Conservation (phyloP, 1,284 basidiomycete genomes). For the Pseudozyma flocculosa region DNA sequence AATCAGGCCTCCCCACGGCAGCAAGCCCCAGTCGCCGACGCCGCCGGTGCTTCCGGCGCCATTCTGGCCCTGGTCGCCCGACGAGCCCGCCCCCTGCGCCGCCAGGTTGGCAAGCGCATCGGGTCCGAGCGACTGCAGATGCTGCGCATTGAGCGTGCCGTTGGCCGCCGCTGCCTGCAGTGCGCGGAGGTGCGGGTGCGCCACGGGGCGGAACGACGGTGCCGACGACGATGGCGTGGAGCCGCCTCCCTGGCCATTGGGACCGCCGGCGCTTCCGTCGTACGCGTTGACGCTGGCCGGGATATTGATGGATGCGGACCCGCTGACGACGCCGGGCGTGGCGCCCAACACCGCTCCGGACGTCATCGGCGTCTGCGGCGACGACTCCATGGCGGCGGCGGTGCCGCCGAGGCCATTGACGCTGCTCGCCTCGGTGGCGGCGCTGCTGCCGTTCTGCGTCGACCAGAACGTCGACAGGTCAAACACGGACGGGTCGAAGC, state of each 20-base stretch:
- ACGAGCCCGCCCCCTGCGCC: neutral
- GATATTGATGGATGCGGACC: conserved; percentile 26
- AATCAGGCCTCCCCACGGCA: conserved; percentile 48
- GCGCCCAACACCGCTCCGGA: neutral
- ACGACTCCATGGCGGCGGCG: too few species aligned
- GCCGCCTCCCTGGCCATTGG: too few species aligned
- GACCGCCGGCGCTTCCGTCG: too few species aligned
- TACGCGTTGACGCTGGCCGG: conserved; percentile 8
- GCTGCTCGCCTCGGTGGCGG: neutral
- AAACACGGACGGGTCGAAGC: neutral
- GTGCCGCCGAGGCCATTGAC: too few species aligned
- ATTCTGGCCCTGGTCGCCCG: neutral
- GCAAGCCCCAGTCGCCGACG: conserved; percentile 24
- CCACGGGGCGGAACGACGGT: conserved; percentile 27
- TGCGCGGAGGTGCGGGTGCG: conserved; percentile 29
- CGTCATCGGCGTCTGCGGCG: too few species aligned
- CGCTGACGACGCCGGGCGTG: conserved; percentile 7
- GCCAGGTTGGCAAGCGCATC: neutral
- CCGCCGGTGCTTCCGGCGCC: neutral
- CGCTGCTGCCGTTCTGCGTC: neutral
- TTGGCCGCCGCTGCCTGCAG: conserved; percentile 10
- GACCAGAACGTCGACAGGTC: neutral
- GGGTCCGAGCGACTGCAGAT: neutral
- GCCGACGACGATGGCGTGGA: conserved; percentile 5
- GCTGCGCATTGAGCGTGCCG: neutral